Percentiles rank a stretch among this genome's conserved stretches.
These are phyloP conservation scores for Penicillium psychrofluorescens DNA, from an alignment of 495 filamentous ascomycete species.

Conservation along the genomic window DNA sequence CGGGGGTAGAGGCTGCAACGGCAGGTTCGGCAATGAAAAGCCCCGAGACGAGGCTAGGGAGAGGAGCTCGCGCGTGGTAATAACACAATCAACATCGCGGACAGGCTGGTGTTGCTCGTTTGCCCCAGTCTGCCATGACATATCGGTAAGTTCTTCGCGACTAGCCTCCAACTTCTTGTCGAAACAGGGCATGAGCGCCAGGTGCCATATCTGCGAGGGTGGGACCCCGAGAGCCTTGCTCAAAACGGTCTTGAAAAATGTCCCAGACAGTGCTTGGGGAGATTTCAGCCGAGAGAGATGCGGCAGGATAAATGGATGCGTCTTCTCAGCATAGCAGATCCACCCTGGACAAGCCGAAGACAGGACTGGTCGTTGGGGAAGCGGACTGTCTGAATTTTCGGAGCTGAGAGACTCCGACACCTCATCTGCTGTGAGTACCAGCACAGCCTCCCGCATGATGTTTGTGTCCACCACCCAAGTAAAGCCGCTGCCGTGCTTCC, in stretches of 20 bases:
- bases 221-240: constrained; percentile 61
- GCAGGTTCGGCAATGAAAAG: constrained; percentile 63
- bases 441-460: constrained; percentile 62
- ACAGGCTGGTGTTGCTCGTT: constrained; percentile 44
- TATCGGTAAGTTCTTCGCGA: constrained; percentile 81
- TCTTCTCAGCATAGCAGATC: constrained; percentile 98
- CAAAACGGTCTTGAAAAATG: constrained; percentile 76
- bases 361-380: constrained; percentile 65
- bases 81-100: constrained; percentile 93
- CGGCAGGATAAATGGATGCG: constrained; percentile 84
- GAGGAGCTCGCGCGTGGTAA: constrained; percentile 87
- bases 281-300: constrained; percentile 89
- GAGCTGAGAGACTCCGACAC: constrained; percentile 39
- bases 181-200: constrained; percentile 96
- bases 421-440: constrained; percentile 78
- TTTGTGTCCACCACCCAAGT: constrained; percentile 87
- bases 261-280: constrained; percentile 86
- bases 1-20: constrained; percentile 43
- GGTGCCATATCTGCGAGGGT: constrained; percentile 81
- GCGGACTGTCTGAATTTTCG: constrained; percentile 11
- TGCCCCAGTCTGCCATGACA: constrained; percentile 49
- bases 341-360: constrained; percentile 93
- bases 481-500: constrained; percentile 67
- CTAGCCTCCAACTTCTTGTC: constrained; percentile 98
- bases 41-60: constrained; percentile 74